These are phyloP conservation scores for Grigorovia jiainica DNA, from an alignment of 805 yeast genomes.

Conservation along the genomic window DNA sequence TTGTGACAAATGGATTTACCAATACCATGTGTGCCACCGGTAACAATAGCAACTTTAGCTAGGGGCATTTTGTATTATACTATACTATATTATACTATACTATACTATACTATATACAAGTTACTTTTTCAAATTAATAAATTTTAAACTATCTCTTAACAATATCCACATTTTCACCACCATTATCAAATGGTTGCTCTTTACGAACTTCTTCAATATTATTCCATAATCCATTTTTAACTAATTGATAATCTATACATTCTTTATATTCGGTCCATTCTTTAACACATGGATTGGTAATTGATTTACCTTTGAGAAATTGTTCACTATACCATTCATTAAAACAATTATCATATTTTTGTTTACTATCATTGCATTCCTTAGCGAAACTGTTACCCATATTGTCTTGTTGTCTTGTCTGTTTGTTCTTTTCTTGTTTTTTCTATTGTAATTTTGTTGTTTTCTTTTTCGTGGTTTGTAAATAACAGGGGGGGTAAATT, in stretches of 20 bases:
- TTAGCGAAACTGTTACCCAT: constrained; percentile 94
- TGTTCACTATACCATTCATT: constrained; percentile 90
- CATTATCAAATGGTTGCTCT: constrained; percentile 79
- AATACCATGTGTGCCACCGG: constrained; percentile 38
- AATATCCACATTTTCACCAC: constrained; percentile 43
- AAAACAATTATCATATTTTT: constrained; percentile 85
- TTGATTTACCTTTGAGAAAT: constrained; percentile 45
- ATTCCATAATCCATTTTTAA: constrained; percentile 67
- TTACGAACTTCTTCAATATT: constrained; percentile 82
- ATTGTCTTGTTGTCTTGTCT: not conserved
- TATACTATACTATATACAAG: too few species aligned
- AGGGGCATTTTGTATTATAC: too few species aligned
- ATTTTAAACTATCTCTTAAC: not conserved
- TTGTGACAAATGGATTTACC: constrained; percentile 29
- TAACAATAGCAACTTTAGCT: constrained; percentile 26
- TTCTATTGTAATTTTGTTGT: not conserved
- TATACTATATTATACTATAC: too few species aligned
- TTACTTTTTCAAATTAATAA: not conserved
- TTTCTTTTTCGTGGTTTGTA: too few species aligned
- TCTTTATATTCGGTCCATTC: constrained; percentile 81
- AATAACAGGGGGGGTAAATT: too few species aligned
- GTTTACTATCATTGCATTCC: constrained; percentile 83
- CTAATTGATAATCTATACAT: constrained; percentile 70
- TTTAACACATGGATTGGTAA: constrained; percentile 81
- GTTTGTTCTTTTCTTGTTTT: not conserved